Base-by-base conservation (phyloP, 2,329 filamentous ascomycete species). In the Neocatenulostroma microsporum region DNA sequence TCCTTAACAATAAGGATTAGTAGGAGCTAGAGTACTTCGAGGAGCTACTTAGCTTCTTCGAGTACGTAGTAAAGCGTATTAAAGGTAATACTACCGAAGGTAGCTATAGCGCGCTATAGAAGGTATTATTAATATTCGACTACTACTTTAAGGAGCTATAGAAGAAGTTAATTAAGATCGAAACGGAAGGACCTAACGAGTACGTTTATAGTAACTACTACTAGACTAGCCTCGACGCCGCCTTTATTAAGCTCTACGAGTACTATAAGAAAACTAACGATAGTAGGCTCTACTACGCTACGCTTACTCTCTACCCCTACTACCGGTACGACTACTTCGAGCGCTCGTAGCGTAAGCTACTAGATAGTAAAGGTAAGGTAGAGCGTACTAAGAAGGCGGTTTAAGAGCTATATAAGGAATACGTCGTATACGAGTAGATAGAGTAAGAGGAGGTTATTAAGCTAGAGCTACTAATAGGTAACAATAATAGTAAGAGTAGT, bases 81-180 rank as follows among this genome's bases (percentile, higher is more conserved):
- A 26, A 39, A 35, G 37, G 32, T 4, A 11, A 25, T 19, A 18
- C 29, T 14, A 27, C 14, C 11, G 9, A 35, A 13, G 15, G 37
- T 15, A 27, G 20, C 12, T 28, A 39, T 23, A 26, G 37, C 13
- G 23, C 24, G 3, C 10, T 39, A 23, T 39, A 21, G 37, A 20
- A 39, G 31, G 31, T 39, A 14, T 18, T 39, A 21, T 25, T 21
- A 14, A 26, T 18, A 19, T 35, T 39, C 21, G n/a, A 39, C 25
- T 39, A 39, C 25, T 14, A 23, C 12, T 39, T 39, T 21, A 35
- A 4, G 14, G 19, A 24, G 18, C 24, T 34, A 19, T 4, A 30
- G 18, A 29, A 19, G 17, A 10, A 15, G 3, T 15, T 15, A 3
- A 7, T 23, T 14, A 19, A 27, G 33, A 20, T 32, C 8, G 15